Evolutionary conservation across 2,329 filamentous ascomycete species (phyloP).

Genomic region (Colletotrichum euphorbiae): DNA sequence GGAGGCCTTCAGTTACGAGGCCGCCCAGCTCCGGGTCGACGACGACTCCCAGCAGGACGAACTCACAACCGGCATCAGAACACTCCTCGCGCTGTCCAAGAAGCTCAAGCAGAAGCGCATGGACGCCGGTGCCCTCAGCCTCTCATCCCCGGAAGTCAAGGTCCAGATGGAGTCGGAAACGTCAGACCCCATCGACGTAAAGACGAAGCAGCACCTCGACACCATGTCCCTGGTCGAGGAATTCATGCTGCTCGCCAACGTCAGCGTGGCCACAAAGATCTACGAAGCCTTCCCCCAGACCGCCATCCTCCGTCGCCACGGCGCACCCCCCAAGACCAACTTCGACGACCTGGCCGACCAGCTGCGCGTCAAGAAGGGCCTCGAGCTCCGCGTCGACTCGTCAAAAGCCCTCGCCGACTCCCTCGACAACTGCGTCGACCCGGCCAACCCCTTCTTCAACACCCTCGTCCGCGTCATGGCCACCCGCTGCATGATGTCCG

Average conservation of each 20-base stretch:
- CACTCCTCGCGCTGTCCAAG: slow-evolving; percentile 87
- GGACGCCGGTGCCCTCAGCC: slow-evolving; percentile 92
- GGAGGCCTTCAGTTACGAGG: slow-evolving; percentile 97
- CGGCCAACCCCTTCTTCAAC: slow-evolving; percentile 94
- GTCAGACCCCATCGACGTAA: slow-evolving; percentile 94
- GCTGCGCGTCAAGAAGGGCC: slow-evolving; percentile 84
- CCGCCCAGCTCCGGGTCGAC: slow-evolving; percentile 93
- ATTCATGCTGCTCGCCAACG: slow-evolving; percentile 99
- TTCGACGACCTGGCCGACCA: slow-evolving; percentile 95
- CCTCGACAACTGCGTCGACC: slow-evolving; percentile 85
- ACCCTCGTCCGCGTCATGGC: slow-evolving; percentile 97
- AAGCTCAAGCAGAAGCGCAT: slow-evolving; percentile 95
- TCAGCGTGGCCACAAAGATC: slow-evolving; percentile 90
- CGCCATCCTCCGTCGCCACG: slow-evolving; percentile 92
- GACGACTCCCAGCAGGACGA: slow-evolving; percentile 89
- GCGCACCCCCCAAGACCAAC: slow-evolving; percentile 91
- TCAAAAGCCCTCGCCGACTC: slow-evolving; percentile 95
- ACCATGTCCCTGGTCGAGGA: slow-evolving; percentile 99
- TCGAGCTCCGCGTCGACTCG: slow-evolving; percentile 85
- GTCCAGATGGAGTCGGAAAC: slow-evolving; percentile 96
- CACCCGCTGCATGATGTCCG: slow-evolving; percentile 98
- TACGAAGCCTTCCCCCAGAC: slow-evolving; percentile 95
- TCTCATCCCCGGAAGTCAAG: slow-evolving; percentile 97
- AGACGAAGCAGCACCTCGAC: slow-evolving; percentile 92
- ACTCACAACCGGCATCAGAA: slow-evolving; percentile 89